These are phyloP conservation scores for Ogataea neopini DNA, from an alignment of 805 yeast species.

Conservation along the genomic window DNA sequence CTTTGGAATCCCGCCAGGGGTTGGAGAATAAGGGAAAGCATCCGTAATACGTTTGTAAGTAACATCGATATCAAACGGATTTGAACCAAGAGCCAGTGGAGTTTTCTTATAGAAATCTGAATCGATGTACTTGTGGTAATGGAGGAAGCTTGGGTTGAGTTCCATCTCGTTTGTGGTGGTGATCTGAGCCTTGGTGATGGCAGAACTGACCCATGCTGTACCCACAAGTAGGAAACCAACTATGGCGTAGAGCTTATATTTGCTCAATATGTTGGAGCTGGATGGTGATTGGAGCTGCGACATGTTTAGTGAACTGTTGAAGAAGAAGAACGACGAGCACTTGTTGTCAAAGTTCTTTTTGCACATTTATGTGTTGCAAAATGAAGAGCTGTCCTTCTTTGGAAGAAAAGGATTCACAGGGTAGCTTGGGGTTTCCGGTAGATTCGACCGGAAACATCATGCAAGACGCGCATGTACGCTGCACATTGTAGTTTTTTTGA, in stretches of 20 bases:
- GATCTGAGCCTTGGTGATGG: not conserved
- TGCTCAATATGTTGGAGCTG: not conserved
- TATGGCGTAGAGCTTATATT: not conserved
- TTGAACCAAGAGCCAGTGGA: slow-evolving; percentile 33
- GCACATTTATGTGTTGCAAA: not conserved
- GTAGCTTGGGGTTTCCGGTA: not conserved
- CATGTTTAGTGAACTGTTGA: not conserved
- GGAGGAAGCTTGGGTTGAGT: slow-evolving; percentile 8
- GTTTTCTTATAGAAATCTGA: slow-evolving; percentile 38
- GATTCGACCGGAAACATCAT: not conserved
- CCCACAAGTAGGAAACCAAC: slow-evolving; percentile 1
- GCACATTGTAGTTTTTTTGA: too few relatives aligned
- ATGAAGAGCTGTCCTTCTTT: slow-evolving; percentile 1
- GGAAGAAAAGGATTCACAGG: not conserved
- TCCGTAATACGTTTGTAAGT: slow-evolving; percentile 17
- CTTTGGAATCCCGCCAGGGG: slow-evolving; percentile 17
- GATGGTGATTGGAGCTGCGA: not conserved
- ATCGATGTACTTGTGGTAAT: slow-evolving; percentile 19
- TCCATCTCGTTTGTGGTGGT: not conserved
- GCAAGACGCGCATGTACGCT: not conserved
- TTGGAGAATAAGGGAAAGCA: slow-evolving; percentile 17
- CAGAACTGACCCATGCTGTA: slow-evolving; percentile 5
- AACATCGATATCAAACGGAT: slow-evolving; percentile 26
- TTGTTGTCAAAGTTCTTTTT: not conserved
- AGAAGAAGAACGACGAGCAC: not conserved